Evolutionary conservation across 352 stramenopile genomes (phyloP), one percentile per base, ranked within the genome.

Genomic region (Phytophthora citricola): DNA sequence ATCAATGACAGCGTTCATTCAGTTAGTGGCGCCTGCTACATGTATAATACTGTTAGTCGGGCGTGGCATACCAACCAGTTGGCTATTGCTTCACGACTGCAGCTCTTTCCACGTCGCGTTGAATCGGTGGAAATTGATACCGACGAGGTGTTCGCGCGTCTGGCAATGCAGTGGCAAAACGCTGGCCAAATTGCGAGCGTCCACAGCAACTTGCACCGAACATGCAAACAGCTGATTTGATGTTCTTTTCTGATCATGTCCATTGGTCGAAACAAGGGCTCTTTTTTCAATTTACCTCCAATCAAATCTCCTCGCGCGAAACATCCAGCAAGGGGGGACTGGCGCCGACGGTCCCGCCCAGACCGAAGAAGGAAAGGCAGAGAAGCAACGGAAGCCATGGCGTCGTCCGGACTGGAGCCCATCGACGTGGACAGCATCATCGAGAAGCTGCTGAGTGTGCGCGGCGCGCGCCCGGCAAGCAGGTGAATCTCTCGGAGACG

Each of bases 401-500:
- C 70, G 47, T 79, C 77, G 27, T 80, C 75, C 51, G 69, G 73
- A 76, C 73, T 93, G 57, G 85, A 93, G 47, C 81, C 86, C 51
- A 91, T 95, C 63, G 85, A 93, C 57, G 85, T 97, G 27, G 88
- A 97, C 73, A 60, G 51, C 54, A 93, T 97, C 76, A 96, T 97
- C 63, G 87, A 95, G 63, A 94, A 97, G 79, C 77, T 96, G 60
- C 81, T 98, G 50, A 93, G 87, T 57, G 93, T 98, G 58, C 80
- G 92, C 56, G 91, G 90, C 44, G 86, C 90, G 31, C 79, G 90
- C 45, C 92, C 22, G 91, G 91, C 50, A 90, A 90, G 75, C 79
- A 97, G 76, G 97, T 99, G 43, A 94, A 98, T 66, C 82, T 99
- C 17, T 91, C 91, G 6, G 97, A 99, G 80, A 89, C 83, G 41